A percentile compares a stretch with the other conserved stretches of the same genome.
phyloP scores from a whole-genome alignment of 352 stramenopile species.

The Globisporangium paroecandrum region DNA sequence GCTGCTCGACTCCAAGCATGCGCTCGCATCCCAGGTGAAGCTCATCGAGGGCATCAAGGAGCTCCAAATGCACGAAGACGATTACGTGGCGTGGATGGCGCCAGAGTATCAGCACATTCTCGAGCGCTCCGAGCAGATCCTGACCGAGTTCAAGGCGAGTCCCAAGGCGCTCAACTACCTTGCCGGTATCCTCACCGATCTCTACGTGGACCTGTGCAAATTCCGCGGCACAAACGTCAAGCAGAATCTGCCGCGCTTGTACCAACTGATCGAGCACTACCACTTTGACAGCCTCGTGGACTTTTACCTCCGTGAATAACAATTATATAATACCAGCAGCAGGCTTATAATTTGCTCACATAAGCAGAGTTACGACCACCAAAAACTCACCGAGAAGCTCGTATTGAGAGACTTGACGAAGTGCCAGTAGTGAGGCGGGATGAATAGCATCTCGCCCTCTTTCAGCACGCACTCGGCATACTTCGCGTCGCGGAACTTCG shows the following conservation, averaged over 20 bases:
- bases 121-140: constrained; percentile 56
- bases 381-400: constrained; percentile 85
- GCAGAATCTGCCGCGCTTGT: constrained; percentile 62
- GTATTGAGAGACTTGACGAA: constrained; percentile 77
- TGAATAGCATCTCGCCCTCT: constrained; percentile 84
- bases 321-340: not conserved
- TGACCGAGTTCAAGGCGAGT: constrained; percentile 66
- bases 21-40: constrained; percentile 69
- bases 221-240: constrained; percentile 78
- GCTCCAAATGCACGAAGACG: constrained; percentile 75
- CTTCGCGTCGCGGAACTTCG: constrained; percentile 37
- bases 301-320: constrained; percentile 65
- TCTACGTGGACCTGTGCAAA: constrained; percentile 86
- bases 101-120: constrained; percentile 81
- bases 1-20: constrained; percentile 67
- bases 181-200: constrained; percentile 70
- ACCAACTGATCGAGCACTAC: constrained; percentile 81
- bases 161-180: constrained; percentile 78
- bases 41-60: constrained; percentile 85
- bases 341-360: not conserved
- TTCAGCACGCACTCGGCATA: constrained; percentile 72
- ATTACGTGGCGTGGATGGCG: constrained; percentile 68
- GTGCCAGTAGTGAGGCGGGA: constrained; percentile 87
- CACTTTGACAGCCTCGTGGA: constrained; percentile 74
- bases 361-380: constrained; percentile 42